Base-by-base conservation (phyloP, 2,329 filamentous ascomycete genomes). In the Ceratocystis ficicola region DNA sequence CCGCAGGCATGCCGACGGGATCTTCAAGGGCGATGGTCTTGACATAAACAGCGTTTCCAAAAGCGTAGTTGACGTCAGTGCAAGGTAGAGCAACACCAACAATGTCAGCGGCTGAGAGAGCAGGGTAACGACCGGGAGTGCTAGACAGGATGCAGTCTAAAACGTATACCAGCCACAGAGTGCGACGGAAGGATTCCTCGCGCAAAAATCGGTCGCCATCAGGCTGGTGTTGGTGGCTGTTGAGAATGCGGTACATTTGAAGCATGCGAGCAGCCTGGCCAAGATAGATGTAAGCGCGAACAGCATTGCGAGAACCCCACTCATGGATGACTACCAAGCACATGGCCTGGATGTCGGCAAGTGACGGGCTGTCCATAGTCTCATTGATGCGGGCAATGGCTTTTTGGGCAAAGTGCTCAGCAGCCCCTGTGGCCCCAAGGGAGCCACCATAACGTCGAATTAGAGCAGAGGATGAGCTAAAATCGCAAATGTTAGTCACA, bases 211-310 rank as follows among this genome's bases (percentile, higher is more conserved):
- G 80, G 69, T 84, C 82, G n/a, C 79, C 70, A 44, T 74, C 78
- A 50, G 82, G 80, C 17, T 77, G 76, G 52, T 76, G 74, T 69
- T 81, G 79, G 69, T 83, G 81, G 50, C 77, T 78, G 70, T 83
- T 81, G 59, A 85, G 78, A 66, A 85, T 81, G 69, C 81, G 79
- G 70, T 81, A 84, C 83, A 85, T 85, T 74, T 85, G 83, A 41
- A 83, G 78, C 82, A 85, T 84, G 67, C 83, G 81, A n/a, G 81
- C 79, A 41, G 83, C 83, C 71, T 85, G 82, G 69, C 83, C 83
- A 28, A 85, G 77, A 71, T 84, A 84, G 72, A 84, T 80, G 76
- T 85, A 85, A 68, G 83, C 83, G 20, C 83, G 81, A 36, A 85
- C 81, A 46, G 83, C 83, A 72, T 84, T 84, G 52, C 83, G 75